Evolutionary conservation across 306 rosid species (phyloP), one percentile per base, ranked within the genome.

Genomic region (Aeschynomene evenia): DNA sequence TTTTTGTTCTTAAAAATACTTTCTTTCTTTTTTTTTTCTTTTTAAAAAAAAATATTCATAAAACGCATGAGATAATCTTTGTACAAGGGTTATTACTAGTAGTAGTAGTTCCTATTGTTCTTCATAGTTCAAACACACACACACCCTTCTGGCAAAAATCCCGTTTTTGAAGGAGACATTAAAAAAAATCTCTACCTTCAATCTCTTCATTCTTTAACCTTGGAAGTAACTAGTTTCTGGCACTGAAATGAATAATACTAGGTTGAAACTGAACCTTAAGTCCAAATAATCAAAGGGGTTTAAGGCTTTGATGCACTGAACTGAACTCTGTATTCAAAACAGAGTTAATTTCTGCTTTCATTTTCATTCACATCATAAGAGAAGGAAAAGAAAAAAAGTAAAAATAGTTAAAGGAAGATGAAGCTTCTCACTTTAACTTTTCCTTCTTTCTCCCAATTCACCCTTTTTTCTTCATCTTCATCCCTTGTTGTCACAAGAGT

Each of bases 361-460:
- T 37, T 37, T 37, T 9, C n/a, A 37, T 37, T 37, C 43, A 37
- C 12, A 37, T 37, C 12, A 10, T n/a, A n/a, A n/a, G n/a, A n/a
- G 11, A 37, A 37, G 43, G 13, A 36, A 36, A 9, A 9, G 8
- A 8, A 8, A 34, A 34, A 34, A 9, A 8, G 11, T 0, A 10
- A 37, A 37, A 9, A 37, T 3, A 9, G n/a, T n/a, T n/a, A n/a
- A 10, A 37, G 43, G 42, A 37, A 37, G 31, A 81, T 72, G 67
- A 73, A 67, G 46, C 63, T 73, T 34, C 61, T 83, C 57, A 13
- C 65, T 56, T 77, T 77, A 22, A 66, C 82, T 9, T 61, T 70
- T 68, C 9, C 78, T 28, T 66, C 72, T 28, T 55, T 71, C 23
- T 58, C 59, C 5, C 59, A 77, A 12, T 63, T 77, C 23, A 49